These are phyloP conservation scores for Usnea hakonensis DNA, from an alignment of 495 filamentous ascomycete species.

Conservation along the genomic window DNA sequence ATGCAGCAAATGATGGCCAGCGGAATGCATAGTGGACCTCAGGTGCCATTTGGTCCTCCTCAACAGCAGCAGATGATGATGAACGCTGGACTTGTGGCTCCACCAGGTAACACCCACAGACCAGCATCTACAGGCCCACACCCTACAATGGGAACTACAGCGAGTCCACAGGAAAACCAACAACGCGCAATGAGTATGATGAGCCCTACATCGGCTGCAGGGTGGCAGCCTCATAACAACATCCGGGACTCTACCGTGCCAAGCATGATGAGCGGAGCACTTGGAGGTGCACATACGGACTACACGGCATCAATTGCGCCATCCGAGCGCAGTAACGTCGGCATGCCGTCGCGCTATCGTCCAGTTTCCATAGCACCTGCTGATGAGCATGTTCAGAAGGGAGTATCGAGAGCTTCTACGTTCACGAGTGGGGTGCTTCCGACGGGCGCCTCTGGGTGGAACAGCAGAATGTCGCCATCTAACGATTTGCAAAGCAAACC, in stretches of 20 bases:
- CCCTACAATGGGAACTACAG: conserved; percentile 29
- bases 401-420: conserved; percentile 29
- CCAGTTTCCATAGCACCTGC: conserved; percentile 57
- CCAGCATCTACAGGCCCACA: conserved; percentile 35
- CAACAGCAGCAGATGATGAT: conserved; percentile 29
- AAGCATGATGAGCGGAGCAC: conserved; percentile 29
- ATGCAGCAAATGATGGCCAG: conserved; percentile 71
- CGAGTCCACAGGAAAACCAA: conserved; percentile 26
- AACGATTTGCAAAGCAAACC: conserved; percentile 19
- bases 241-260: conserved; percentile 31
- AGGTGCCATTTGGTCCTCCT: conserved; percentile 23
- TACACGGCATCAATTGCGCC: conserved; percentile 79
- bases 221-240: conserved; percentile 27
- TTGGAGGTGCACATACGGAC: conserved; percentile 31
- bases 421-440: conserved; percentile 35
- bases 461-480: conserved; percentile 16
- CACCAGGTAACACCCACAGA: conserved; percentile 25
- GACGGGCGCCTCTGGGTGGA: conserved; percentile 24
- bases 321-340: conserved; percentile 88
- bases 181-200: conserved; percentile 75
- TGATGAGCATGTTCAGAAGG: conserved; percentile 31
- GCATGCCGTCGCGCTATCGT: conserved; percentile 82
- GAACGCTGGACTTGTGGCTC: conserved; percentile 11
- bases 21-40: conserved; percentile 24
- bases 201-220: conserved; percentile 59